phyloP scores from a whole-genome alignment of 2,329 filamentous ascomycete genomes.

The Beauveria sp. region DNA sequence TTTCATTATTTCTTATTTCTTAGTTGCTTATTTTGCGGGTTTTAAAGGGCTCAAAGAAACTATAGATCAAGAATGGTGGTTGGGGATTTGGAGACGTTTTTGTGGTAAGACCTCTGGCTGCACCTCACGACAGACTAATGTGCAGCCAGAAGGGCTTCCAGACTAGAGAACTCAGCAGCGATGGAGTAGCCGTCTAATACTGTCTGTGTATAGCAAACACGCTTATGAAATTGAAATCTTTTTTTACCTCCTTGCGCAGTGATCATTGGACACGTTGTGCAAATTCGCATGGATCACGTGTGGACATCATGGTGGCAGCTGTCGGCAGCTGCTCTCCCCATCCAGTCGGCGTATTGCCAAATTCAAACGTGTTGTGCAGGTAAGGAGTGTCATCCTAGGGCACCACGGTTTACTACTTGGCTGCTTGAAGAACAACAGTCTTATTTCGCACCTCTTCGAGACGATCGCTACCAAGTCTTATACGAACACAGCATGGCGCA shows the following conservation, averaged over 20 bases:
- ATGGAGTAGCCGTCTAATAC: not conserved
- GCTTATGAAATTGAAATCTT: not conserved
- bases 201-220: slow-evolving; percentile 1
- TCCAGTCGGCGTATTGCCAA: not conserved
- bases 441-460: not conserved
- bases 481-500: slow-evolving; percentile 1
- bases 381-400: not conserved
- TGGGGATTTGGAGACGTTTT: not conserved
- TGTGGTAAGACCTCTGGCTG: not conserved
- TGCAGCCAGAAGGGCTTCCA: not conserved
- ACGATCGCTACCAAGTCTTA: not conserved
- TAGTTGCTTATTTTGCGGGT: slow-evolving; percentile 1
- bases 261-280: not conserved
- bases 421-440: not conserved
- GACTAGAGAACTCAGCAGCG: not conserved
- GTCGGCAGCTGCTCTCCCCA: not conserved
- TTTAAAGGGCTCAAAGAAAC: not conserved
- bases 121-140: slow-evolving; percentile 1
- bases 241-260: not conserved
- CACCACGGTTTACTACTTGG: no score
- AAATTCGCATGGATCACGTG: not conserved
- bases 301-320: not conserved
- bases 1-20: slow-evolving; percentile 4
- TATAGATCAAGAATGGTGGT: slow-evolving; percentile 7
- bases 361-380: not conserved